Percentiles rank a stretch among this genome's conserved stretches.
phyloP scores from a whole-genome alignment of 495 filamentous ascomycete genomes.

The Acidomyces sp. region DNA sequence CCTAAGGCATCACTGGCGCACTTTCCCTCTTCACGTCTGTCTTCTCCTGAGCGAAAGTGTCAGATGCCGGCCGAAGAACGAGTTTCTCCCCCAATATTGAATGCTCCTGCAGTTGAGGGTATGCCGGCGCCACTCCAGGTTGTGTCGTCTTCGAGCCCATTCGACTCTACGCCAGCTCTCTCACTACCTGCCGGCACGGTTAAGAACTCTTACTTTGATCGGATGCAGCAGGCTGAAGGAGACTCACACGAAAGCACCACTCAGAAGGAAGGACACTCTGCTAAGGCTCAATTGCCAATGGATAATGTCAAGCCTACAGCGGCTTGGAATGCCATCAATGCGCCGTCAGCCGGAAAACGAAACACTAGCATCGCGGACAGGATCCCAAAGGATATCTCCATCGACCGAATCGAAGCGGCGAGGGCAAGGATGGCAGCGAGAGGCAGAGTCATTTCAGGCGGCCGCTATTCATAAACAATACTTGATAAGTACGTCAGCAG shows the following conservation, averaged over 20 bases:
- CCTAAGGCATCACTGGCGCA: not conserved
- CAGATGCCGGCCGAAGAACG: not conserved
- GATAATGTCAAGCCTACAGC: slow-evolving; percentile 11
- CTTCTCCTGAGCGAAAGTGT: too few relatives aligned
- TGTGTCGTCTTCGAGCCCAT: slow-evolving; percentile 5
- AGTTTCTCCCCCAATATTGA: not conserved
- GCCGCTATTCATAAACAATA: not conserved
- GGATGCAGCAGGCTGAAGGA: not conserved
- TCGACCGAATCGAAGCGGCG: slow-evolving; percentile 15
- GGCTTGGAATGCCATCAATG: slow-evolving; percentile 15
- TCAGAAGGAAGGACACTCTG: slow-evolving; percentile 6
- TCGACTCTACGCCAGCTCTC: slow-evolving; percentile 3
- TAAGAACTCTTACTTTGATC: slow-evolving; percentile 2
- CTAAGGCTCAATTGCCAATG: not conserved
- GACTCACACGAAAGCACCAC: not conserved
- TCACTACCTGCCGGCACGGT: not conserved
- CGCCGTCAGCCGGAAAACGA: slow-evolving; percentile 9
- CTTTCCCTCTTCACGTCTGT: not conserved
- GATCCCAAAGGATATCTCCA: slow-evolving; percentile 7
- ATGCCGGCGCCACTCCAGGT: not conserved
- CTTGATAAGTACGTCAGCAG: too few relatives aligned
- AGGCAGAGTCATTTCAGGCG: slow-evolving; percentile 5
- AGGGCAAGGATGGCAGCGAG: slow-evolving; percentile 11
- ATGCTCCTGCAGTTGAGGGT: not conserved
- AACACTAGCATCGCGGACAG: slow-evolving; percentile 6